These are phyloP conservation scores for Talaromyces stipitatus DNA, from an alignment of 495 filamentous ascomycete genomes.

Conservation along the genomic window DNA sequence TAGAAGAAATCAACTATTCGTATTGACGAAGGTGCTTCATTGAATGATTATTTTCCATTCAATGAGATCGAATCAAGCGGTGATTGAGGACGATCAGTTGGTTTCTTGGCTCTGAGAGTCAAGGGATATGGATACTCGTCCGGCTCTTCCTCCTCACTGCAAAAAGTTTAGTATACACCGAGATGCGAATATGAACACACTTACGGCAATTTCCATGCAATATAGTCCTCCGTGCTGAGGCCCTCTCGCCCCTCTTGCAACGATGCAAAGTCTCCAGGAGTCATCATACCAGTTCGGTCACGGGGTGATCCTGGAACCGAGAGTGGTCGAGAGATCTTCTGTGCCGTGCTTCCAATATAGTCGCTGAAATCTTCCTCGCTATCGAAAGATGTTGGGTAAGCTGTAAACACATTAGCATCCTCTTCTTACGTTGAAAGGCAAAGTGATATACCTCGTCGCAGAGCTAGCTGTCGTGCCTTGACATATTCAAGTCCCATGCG, in stretches of 20 bases:
- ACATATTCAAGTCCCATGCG: slow-evolving; percentile 99
- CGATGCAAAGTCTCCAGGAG: slow-evolving; percentile 93
- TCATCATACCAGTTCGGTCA: slow-evolving; percentile 95
- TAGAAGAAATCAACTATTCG: neutral
- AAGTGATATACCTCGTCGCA: slow-evolving; percentile 58
- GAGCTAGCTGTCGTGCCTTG: slow-evolving; percentile 88
- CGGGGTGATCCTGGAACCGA: slow-evolving; percentile 89
- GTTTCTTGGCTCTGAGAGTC: slow-evolving; percentile 53
- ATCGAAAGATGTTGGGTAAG: slow-evolving; percentile 80
- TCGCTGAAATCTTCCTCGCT: slow-evolving; percentile 67
- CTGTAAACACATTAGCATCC: slow-evolving; percentile 28
- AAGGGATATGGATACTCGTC: slow-evolving; percentile 92
- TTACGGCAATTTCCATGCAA: slow-evolving; percentile 96
- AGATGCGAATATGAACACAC: slow-evolving; percentile 26
- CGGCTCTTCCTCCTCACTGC: slow-evolving; percentile 87
- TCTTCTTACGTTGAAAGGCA: neutral
- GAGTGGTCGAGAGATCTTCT: slow-evolving; percentile 89
- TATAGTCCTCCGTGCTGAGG: slow-evolving; percentile 91
- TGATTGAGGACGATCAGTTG: slow-evolving; percentile 27
- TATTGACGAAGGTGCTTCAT: neutral
- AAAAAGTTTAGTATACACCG: slow-evolving; percentile 12
- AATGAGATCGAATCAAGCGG: slow-evolving; percentile 35
- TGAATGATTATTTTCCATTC: slow-evolving; percentile 13
- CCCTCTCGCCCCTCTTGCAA: slow-evolving; percentile 92
- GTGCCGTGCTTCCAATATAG: slow-evolving; percentile 80